These are phyloP conservation scores for Ceratobasidium sp. DNA, from an alignment of 1,284 basidiomycete species.

Conservation along the genomic window DNA sequence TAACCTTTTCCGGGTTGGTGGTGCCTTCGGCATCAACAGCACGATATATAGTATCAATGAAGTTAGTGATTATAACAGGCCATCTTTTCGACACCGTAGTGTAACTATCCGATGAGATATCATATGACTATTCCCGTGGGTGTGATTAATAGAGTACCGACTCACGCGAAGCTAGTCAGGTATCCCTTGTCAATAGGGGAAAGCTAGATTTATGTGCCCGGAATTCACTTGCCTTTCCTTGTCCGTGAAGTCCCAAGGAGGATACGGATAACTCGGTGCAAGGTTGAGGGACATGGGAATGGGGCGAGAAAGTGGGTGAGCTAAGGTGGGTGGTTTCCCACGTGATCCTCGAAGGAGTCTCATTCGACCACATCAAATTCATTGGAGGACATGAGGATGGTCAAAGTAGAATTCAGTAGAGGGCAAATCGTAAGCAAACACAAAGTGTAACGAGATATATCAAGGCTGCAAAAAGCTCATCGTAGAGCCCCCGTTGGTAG, in stretches of 20 bases:
- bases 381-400: no score
- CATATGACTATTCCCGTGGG: neutral
- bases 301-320: neutral
- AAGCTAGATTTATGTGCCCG: neutral
- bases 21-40: conserved; percentile 24
- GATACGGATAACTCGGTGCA: conserved; percentile 19
- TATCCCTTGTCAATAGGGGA: conserved; percentile 53
- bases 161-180: conserved; percentile 49
- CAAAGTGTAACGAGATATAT: no score
- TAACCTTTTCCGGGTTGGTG: conserved; percentile 52
- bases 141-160: conserved; percentile 45
- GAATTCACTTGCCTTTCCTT: conserved; percentile 19
- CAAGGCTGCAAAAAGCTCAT: neutral
- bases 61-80: conserved; percentile 85
- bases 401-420: no score
- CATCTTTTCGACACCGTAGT: conserved; percentile 71
- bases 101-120: conserved; percentile 60
- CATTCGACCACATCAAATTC: no score
- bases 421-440: no score
- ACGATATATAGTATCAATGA: conserved; percentile 73
- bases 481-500: neutral
- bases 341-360: conserved; percentile 19
- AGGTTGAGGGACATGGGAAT: neutral
- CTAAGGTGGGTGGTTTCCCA: neutral
- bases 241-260: conserved; percentile 33